Conservation (phyloP, 352 stramenopile genomes). For the Globisporangium megalacanthum region DNA sequence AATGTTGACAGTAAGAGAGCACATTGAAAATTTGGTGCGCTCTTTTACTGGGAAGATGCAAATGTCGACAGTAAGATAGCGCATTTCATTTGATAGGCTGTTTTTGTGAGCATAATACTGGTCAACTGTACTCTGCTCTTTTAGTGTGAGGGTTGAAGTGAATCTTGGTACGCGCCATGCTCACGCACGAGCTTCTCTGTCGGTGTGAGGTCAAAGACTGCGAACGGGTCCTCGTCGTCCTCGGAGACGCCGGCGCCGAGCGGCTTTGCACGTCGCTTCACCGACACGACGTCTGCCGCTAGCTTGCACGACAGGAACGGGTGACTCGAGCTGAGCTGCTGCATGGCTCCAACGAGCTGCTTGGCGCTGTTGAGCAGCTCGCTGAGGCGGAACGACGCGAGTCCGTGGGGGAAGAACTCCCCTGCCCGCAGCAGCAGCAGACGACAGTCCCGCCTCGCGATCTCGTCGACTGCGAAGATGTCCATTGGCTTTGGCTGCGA, state of each 20-base stretch:
- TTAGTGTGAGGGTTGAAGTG: too few relatives aligned
- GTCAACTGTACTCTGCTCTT: too few relatives aligned
- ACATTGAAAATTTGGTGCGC: too few relatives aligned
- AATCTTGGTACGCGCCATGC: conserved; percentile 49
- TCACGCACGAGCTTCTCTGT: conserved; percentile 47
- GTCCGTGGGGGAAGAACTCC: conserved; percentile 48
- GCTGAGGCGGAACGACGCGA: conserved; percentile 47
- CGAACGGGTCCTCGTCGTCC: conserved; percentile 12
- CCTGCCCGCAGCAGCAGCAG: conserved; percentile 30
- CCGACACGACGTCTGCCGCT: conserved; percentile 39
- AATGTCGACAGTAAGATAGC: too few relatives aligned
- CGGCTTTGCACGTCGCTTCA: conserved; percentile 46
- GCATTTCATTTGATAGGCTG: too few relatives aligned
- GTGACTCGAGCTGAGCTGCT: conserved; percentile 5
- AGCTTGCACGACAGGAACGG: conserved; percentile 45
- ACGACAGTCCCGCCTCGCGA: conserved; percentile 46
- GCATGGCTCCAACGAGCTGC: conserved; percentile 8
- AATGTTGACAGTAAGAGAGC: too few relatives aligned
- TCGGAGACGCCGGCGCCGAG: conserved; percentile 23
- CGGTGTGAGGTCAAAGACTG: conserved; percentile 22
- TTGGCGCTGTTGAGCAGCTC: conserved; percentile 44
- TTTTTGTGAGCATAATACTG: too few relatives aligned
- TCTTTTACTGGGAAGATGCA: too few relatives aligned
- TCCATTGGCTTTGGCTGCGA: conserved; percentile 28
- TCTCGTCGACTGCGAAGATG: conserved; percentile 50